phyloP scores from a whole-genome alignment of 306 rosid species.

The Dicorynia guianensis region DNA sequence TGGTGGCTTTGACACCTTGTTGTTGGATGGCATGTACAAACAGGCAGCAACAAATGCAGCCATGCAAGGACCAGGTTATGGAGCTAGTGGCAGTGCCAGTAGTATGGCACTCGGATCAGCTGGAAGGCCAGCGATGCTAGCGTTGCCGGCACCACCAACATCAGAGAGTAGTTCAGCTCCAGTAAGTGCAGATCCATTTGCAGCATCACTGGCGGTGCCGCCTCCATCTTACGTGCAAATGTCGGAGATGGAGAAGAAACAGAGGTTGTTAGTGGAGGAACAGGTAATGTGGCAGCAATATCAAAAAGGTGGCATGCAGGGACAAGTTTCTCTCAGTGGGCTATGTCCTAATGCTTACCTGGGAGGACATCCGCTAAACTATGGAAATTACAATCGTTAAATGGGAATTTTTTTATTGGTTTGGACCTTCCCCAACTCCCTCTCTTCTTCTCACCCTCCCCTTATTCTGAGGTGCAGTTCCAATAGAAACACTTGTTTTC shows the following conservation, averaged over 20 bases:
- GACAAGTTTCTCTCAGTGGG: constrained; percentile 48
- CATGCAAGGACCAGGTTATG: constrained; percentile 49
- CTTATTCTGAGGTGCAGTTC: constrained; percentile 13
- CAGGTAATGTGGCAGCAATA: constrained; percentile 93
- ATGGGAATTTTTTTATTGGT: constrained; percentile 7
- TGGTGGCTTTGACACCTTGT: constrained; percentile 72
- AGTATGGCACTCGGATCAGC: constrained; percentile 68
- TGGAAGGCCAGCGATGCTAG: constrained; percentile 66
- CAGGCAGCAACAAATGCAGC: constrained; percentile 48
- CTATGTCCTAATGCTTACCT: constrained; percentile 55
- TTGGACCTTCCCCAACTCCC: neutral
- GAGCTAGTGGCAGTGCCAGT: constrained; percentile 72
- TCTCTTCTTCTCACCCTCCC: neutral
- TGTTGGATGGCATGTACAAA: constrained; percentile 81
- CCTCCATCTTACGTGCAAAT: constrained; percentile 89
- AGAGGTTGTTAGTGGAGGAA: constrained; percentile 73
- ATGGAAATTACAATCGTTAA: constrained; percentile 43
- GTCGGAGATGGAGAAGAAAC: constrained; percentile 84
- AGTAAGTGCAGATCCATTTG: constrained; percentile 65
- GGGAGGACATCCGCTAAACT: constrained; percentile 65
- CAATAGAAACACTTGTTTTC: constrained; percentile 1
- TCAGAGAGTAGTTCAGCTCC: neutral
- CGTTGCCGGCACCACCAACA: constrained; percentile 75
- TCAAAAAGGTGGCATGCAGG: constrained; percentile 74
- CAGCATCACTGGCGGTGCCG: constrained; percentile 73